phyloP scores from a whole-genome alignment of 129 eudicot species.

The Chrysanthemum seticuspe region DNA sequence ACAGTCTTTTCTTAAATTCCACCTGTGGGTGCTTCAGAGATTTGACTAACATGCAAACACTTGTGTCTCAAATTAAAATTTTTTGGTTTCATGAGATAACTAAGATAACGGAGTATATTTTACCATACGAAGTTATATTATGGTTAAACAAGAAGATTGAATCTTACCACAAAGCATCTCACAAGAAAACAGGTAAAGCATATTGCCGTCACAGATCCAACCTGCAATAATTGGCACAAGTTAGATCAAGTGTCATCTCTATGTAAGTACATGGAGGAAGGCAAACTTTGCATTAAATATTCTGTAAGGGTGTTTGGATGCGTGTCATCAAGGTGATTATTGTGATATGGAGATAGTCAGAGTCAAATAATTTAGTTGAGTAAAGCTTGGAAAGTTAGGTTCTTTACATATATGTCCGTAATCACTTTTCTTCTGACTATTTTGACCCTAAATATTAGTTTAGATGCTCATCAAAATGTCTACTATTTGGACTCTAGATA shows the following conservation, averaged over 20 bases:
- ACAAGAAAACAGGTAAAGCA: slow-evolving; percentile 83
- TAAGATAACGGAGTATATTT: too few relatives aligned
- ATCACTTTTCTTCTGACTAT: not conserved
- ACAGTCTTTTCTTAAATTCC: too few relatives aligned
- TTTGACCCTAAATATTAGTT: not conserved
- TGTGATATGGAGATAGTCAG: too few relatives aligned
- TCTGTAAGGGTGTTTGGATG: too few relatives aligned
- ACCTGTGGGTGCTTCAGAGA: slow-evolving; percentile 1
- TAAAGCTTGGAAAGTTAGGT: not conserved
- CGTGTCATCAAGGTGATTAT: too few relatives aligned
- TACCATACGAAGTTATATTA: not conserved
- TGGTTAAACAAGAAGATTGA: not conserved
- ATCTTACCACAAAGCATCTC: slow-evolving; percentile 80
- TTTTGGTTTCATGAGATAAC: too few relatives aligned
- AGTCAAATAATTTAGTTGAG: too few relatives aligned
- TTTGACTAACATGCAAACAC: not conserved
- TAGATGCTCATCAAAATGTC: too few relatives aligned
- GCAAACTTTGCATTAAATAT: too few relatives aligned
- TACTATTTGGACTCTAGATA: too few relatives aligned
- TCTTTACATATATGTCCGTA: not conserved
- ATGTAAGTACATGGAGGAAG: too few relatives aligned
- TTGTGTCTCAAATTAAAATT: not conserved
- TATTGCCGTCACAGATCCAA: slow-evolving; percentile 87
- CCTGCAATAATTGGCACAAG: slow-evolving; percentile 45
- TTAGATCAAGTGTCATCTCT: not conserved